A percentile compares a stretch with the other conserved stretches of the same genome.
Evolutionary conservation across 2,329 filamentous ascomycete species (phyloP).

Genomic region (Ophiostoma populinum): DNA sequence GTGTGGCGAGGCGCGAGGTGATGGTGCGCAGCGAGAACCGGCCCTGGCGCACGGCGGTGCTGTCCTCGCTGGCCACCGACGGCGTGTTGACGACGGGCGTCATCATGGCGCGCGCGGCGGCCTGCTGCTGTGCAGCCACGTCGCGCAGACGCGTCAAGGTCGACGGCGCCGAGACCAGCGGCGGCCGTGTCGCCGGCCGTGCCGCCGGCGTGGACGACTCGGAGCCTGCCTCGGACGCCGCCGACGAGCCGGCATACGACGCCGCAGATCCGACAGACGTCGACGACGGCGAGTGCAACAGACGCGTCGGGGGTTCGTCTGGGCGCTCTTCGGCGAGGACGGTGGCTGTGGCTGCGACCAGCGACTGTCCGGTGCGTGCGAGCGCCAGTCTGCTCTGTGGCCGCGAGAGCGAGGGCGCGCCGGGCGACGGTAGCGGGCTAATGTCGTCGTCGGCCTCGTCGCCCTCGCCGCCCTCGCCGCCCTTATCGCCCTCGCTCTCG

Average conservation of each 20-base stretch:
- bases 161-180: too few species aligned
- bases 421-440: constrained; percentile 1
- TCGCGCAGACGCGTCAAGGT: constrained; percentile 1
- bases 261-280: neutral
- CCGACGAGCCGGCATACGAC: constrained; percentile 1
- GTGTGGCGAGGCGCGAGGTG: constrained; percentile 2
- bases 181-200: too few species aligned
- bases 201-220: too few species aligned
- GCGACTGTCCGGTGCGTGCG: constrained; percentile 2
- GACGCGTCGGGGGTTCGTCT: neutral
- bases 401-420: too few species aligned
- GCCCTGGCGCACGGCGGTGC: neutral
- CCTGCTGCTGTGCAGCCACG: constrained; percentile 4
- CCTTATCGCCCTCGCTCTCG: constrained; percentile 2
- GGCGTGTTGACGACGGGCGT: neutral
- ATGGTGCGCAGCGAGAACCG: constrained; percentile 6
- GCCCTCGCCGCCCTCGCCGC: too few species aligned
- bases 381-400: too few species aligned
- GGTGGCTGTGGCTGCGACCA: constrained; percentile 2
- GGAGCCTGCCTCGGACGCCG: constrained; percentile 2
- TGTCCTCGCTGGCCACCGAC: neutral
- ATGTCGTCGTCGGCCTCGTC: constrained; percentile 1
- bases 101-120: constrained; percentile 3
- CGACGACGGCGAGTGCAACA: neutral
- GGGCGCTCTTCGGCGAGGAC: constrained; percentile 2